Conservation (phyloP, 2,329 filamentous ascomycete genomes). For the Curvularia hawaiiensis region DNA sequence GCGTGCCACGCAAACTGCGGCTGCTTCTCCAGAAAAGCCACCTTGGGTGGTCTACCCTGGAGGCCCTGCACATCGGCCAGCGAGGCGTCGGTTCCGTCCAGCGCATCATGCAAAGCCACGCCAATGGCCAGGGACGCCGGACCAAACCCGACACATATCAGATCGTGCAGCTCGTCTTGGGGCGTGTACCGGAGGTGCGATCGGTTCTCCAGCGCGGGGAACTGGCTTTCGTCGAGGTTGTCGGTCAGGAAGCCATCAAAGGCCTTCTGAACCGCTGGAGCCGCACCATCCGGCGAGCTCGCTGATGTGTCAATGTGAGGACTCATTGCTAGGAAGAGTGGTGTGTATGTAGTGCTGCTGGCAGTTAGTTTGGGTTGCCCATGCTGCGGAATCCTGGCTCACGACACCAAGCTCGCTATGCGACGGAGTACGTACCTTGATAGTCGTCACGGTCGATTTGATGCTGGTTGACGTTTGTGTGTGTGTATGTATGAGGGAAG, state of each 20-base stretch:
- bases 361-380: slow-evolving; percentile 5
- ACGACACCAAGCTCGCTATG: not conserved
- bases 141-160: slow-evolving; percentile 91
- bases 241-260: slow-evolving; percentile 36
- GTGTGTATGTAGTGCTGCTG: not conserved
- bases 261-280: slow-evolving; percentile 34
- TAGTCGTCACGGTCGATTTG: slow-evolving; percentile 10
- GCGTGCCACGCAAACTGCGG: slow-evolving; percentile 86
- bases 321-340: slow-evolving; percentile 31
- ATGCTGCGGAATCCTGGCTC: not conserved
- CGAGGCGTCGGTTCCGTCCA: slow-evolving; percentile 47
- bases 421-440: slow-evolving; percentile 6
- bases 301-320: slow-evolving; percentile 41
- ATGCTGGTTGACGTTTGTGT: not conserved
- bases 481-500: not conserved
- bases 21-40: slow-evolving; percentile 89
- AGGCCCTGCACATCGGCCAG: slow-evolving; percentile 42
- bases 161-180: slow-evolving; percentile 73
- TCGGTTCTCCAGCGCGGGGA: slow-evolving; percentile 37
- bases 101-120: slow-evolving; percentile 82
- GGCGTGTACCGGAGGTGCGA: slow-evolving; percentile 60
- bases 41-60: slow-evolving; percentile 62
- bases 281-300: slow-evolving; percentile 20
- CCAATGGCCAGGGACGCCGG: slow-evolving; percentile 89
- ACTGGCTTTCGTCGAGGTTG: slow-evolving; percentile 34